Conservation (phyloP, 139 green algal genomes). For the Micromonas pusilla region DNA sequence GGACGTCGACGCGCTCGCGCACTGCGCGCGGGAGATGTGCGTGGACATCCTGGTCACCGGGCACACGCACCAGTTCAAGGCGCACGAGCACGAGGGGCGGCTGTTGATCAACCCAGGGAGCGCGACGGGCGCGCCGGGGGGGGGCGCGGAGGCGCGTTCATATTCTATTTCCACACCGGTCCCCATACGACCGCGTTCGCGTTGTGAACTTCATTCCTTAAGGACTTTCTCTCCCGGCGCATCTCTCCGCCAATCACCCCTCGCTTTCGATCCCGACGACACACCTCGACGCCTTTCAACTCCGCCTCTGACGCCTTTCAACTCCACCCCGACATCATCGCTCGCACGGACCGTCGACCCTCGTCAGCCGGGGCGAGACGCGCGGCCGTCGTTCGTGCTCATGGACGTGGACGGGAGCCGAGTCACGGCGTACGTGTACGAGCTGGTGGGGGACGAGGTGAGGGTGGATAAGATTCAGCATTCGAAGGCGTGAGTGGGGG, state of each 20-base stretch:
- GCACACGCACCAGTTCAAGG: conserved; percentile 69
- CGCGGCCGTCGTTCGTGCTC: conserved; percentile 64
- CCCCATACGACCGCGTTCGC: too few relatives aligned
- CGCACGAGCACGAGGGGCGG: conserved; percentile 59
- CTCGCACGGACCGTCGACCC: too few relatives aligned
- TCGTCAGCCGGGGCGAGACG: not conserved
- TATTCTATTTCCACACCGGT: too few relatives aligned
- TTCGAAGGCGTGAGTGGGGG: conserved; percentile 50
- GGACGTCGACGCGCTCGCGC: conserved; percentile 62
- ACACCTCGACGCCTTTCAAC: too few relatives aligned
- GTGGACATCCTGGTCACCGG: conserved; percentile 89
- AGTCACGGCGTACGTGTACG: conserved; percentile 80
- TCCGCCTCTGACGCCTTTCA: too few relatives aligned
- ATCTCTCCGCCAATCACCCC: too few relatives aligned
- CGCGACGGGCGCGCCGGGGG: conserved; percentile 81
- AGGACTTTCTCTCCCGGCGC: too few relatives aligned
- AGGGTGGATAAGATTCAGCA: conserved; percentile 82
- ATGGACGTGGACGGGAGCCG: conserved; percentile 82
- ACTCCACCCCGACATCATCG: too few relatives aligned
- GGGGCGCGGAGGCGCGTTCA: conserved; percentile 12
- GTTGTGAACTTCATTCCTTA: too few relatives aligned
- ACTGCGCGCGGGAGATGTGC: conserved; percentile 72
- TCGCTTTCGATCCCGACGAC: too few relatives aligned
- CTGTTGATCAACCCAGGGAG: conserved; percentile 89
- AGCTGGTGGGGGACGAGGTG: conserved; percentile 58